phyloP scores from a whole-genome alignment of 345 rosid genomes.

The Trapa bicornis region DNA sequence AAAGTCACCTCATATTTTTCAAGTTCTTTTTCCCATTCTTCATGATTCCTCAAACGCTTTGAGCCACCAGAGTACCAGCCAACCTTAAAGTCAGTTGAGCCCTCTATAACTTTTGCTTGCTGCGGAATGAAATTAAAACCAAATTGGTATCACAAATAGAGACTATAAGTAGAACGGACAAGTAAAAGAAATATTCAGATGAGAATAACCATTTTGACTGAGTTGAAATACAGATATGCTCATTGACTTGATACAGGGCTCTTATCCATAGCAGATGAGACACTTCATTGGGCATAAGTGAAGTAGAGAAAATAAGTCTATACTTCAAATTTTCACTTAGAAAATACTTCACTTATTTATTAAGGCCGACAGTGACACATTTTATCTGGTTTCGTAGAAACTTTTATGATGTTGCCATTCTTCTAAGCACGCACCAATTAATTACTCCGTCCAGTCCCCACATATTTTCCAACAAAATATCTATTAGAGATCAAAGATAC shows the following conservation, averaged over 20 bases:
- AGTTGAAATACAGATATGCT: neutral
- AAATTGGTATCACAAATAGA: constrained; percentile 7
- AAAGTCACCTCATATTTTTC: constrained; percentile 55
- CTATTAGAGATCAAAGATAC: too few relatives aligned
- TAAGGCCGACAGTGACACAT: too few relatives aligned
- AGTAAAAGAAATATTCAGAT: neutral
- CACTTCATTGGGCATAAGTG: neutral
- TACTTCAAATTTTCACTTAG: neutral
- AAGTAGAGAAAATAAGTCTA: neutral
- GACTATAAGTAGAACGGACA: neutral
- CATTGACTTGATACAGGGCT: neutral
- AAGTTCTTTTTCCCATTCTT: constrained; percentile 70
- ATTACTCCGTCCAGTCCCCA: too few relatives aligned
- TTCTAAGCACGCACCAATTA: too few relatives aligned
- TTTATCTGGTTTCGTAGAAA: too few relatives aligned
- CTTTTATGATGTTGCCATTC: too few relatives aligned
- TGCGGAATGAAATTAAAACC: constrained; percentile 19
- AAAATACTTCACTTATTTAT: neutral
- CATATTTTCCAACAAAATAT: too few relatives aligned
- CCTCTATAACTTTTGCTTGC: constrained; percentile 85
- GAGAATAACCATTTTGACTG: neutral
- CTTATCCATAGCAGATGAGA: neutral
- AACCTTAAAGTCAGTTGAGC: constrained; percentile 59
- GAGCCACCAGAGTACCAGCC: constrained; percentile 50
- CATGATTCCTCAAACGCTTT: constrained; percentile 35